A percentile compares a stretch with the other conserved stretches of the same genome.
Evolutionary conservation across 495 filamentous ascomycete genomes (phyloP).

Genomic region (Penicillium arizonense): DNA sequence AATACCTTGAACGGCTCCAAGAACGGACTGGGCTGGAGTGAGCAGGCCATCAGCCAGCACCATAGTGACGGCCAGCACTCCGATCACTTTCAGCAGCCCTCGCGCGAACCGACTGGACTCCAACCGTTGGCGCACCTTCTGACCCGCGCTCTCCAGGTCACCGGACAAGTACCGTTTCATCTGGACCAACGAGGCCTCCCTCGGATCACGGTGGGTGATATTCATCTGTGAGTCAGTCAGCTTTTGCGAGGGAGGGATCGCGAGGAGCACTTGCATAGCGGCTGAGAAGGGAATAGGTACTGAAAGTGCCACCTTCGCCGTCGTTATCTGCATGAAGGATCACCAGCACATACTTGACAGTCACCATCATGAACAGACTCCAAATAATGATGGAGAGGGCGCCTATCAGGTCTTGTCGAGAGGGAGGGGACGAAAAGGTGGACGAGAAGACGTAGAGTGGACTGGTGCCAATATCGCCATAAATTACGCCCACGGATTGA

Average conservation of each 20-base stretch:
- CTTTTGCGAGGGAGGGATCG: neutral
- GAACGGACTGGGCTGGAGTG: slow-evolving; percentile 22
- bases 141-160: slow-evolving; percentile 53
- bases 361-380: too few relatives aligned
- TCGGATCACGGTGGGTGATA: slow-evolving; percentile 22
- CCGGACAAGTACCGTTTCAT: slow-evolving; percentile 58
- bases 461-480: too few relatives aligned
- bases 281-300: too few relatives aligned
- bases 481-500: too few relatives aligned
- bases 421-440: too few relatives aligned
- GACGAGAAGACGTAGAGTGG: too few relatives aligned
- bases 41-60: slow-evolving; percentile 56
- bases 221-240: slow-evolving; percentile 11
- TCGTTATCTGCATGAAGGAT: too few relatives aligned
- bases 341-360: too few relatives aligned
- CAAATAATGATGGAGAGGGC: too few relatives aligned
- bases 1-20: slow-evolving; percentile 47
- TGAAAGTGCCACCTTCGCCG: too few relatives aligned
- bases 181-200: slow-evolving; percentile 44
- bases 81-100: slow-evolving; percentile 59
- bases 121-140: slow-evolving; percentile 51
- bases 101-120: slow-evolving; percentile 55
- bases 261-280: too few relatives aligned
- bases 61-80: slow-evolving; percentile 68
- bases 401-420: too few relatives aligned